These are phyloP conservation scores for Ophiocordyceps robertsii DNA, from an alignment of 2,329 filamentous ascomycete genomes.

Conservation along the genomic window DNA sequence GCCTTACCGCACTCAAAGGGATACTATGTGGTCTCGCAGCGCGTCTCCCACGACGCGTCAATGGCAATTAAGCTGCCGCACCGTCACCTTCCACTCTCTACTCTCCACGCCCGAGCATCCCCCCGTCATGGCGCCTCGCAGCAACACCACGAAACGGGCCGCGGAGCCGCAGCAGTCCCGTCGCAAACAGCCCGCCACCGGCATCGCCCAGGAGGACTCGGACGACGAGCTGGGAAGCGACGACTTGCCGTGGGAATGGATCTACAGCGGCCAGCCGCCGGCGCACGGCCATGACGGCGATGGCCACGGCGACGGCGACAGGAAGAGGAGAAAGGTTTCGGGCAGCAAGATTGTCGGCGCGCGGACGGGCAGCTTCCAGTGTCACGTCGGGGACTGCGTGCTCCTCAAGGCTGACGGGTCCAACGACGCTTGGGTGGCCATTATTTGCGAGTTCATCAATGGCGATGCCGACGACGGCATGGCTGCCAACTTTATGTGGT, in stretches of 20 bases:
- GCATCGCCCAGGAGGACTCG: conserved; percentile 62
- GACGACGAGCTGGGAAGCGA: conserved; percentile 74
- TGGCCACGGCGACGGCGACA: conserved; percentile 13
- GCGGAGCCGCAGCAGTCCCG: conserved; percentile 7
- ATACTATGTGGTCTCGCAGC: no score
- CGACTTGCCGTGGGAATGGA: conserved; percentile 67
- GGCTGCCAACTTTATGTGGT: conserved; percentile 88
- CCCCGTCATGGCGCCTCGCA: conserved; percentile 12
- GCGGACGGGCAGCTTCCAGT: conserved; percentile 68
- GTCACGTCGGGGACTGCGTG: conserved; percentile 69
- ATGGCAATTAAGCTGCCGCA: neutral
- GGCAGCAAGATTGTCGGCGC: conserved; percentile 59
- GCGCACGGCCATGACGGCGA: conserved; percentile 11
- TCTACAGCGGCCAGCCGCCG: conserved; percentile 39
- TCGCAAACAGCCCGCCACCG: conserved; percentile 21
- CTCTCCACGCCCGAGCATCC: neutral
- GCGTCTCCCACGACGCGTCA: conserved; percentile 15
- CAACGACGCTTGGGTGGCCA: conserved; percentile 83
- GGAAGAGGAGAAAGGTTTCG: conserved; percentile 20
- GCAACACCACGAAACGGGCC: conserved; percentile 5
- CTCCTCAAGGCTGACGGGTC: conserved; percentile 77
- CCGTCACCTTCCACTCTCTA: no score
- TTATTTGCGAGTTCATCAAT: conserved; percentile 72
- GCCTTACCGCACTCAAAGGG: no score
- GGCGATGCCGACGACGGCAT: conserved; percentile 54